Evolutionary conservation across 768 basidiomycete species (phyloP), one percentile per base, ranked within the genome.

Genomic region (Kondoa subrosea): DNA sequence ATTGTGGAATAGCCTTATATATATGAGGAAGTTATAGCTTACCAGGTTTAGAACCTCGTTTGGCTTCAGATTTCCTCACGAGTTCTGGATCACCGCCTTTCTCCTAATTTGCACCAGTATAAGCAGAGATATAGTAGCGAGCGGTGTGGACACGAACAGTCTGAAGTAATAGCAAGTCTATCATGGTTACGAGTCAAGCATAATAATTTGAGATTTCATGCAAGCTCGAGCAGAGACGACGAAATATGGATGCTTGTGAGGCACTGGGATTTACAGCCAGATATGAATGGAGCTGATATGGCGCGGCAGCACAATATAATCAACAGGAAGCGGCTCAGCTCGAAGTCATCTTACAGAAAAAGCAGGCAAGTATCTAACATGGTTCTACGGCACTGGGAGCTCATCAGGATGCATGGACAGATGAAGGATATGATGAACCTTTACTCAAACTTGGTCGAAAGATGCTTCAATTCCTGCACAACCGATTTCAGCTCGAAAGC

Each of bases 391-490:
- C 40, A 25, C 14, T 14, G 31, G 15, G 16, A 17, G 16, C 34
- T 21, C 50, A 8, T 2, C 27, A 56, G 56, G 17, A 8, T 17
- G 2, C 31, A 30, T 8, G 33, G 61, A 57, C 76, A 97, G 92
- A 93, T 99, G 91, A 89, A 93, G 82, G 93, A 97, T 81, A 97
- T 99, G 75, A 81, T 99, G 81, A 83, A 82, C 75, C 86, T 97
- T 78, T 97, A 99, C 79, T 88, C 90, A 27, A 87, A 85, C 75
- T 83, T 99, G 67, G 91, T 92, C 33, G 93, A 97, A 77, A 85
- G 89, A 73, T 99, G 93, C 78, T 99, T 99, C 83, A 90, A 81
- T 73, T 81, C 88, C 16, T 99, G 93, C 77, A 87, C 87, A 74
- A 92, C 92, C 76, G 93, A 99, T 77, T 96, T 99, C 74, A 96